Evolutionary conservation across 2,329 filamentous ascomycete genomes (phyloP).

Genomic region (Neopestalotiopsis rosae): DNA sequence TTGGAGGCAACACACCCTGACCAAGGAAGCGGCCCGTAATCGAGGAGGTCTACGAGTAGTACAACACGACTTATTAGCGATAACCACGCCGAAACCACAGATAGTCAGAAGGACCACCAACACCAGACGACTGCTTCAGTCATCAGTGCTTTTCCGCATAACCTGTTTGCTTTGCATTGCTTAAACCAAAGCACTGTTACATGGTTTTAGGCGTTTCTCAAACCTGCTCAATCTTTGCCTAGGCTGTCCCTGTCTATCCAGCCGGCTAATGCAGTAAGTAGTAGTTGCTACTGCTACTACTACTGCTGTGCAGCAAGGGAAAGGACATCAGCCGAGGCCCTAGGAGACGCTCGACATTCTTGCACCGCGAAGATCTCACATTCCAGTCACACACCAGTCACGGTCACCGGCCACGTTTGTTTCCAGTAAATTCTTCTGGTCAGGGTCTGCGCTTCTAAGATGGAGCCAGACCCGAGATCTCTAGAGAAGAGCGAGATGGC

Average conservation of each 20-base stretch:
- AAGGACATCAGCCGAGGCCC: conserved; percentile 3
- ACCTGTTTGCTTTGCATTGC: neutral
- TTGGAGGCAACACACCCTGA: conserved; percentile 16
- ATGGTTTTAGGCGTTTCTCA: too few species aligned
- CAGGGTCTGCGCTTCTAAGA: conserved; percentile 30
- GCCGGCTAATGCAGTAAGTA: conserved; percentile 26
- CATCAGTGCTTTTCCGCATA: neutral
- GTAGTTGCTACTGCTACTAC: conserved; percentile 6
- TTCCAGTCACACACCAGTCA: conserved; percentile 28
- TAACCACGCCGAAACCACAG: neutral
- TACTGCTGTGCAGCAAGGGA: conserved; percentile 7
- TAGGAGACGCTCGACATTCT: conserved; percentile 27
- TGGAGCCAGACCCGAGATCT: conserved; percentile 32
- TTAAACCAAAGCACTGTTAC: neutral
- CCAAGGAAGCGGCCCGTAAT: neutral
- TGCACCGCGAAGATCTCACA: conserved; percentile 31
- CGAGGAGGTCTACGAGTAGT: neutral
- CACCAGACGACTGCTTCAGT: neutral
- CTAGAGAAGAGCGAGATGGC: conserved; percentile 28
- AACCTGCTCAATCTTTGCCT: neutral
- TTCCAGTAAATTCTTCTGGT: conserved; percentile 10
- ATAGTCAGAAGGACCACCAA: neutral
- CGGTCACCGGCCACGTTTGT: conserved; percentile 27
- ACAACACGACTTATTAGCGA: neutral
- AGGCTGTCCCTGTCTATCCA: conserved; percentile 17